Evolutionary conservation across 2,329 filamentous ascomycete species (phyloP).

Genomic region (Aspergillus fischeri): DNA sequence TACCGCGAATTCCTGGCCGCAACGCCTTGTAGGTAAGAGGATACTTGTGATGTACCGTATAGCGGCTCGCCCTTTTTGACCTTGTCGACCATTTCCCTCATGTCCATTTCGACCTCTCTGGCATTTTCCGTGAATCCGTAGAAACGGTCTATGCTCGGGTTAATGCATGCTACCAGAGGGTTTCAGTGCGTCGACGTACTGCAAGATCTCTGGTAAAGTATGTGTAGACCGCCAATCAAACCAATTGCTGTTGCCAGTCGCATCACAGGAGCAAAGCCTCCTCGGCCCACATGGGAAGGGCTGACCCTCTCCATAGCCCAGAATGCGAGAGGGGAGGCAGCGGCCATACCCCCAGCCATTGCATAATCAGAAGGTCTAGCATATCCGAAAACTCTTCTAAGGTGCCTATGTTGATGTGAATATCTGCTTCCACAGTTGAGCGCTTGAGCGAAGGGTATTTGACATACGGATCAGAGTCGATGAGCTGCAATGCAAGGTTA

Average conservation of each 20-base stretch:
- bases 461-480: constrained; percentile 96
- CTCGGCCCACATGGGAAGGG: constrained; percentile 78
- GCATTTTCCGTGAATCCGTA: constrained; percentile 92
- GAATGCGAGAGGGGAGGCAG: constrained; percentile 70
- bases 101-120: constrained; percentile 90
- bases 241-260: constrained; percentile 72
- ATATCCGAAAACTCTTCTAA: constrained; percentile 85
- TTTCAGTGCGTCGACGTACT: constrained; percentile 55
- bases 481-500: constrained; percentile 63
- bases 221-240: constrained; percentile 71
- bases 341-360: constrained; percentile 63
- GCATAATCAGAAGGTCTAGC: constrained; percentile 80
- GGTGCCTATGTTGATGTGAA: constrained; percentile 61
- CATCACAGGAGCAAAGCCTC: constrained; percentile 78
- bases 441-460: constrained; percentile 10
- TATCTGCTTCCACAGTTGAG: constrained; percentile 1
- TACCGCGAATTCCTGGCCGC: constrained; percentile 91
- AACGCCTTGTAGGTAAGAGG: constrained; percentile 88
- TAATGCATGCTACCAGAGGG: constrained; percentile 3
- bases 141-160: constrained; percentile 67
- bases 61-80: constrained; percentile 88
- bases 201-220: constrained; percentile 78
- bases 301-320: constrained; percentile 76
- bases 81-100: constrained; percentile 95
- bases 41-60: constrained; percentile 75